These are phyloP conservation scores for Phialocephala subalpina DNA, from an alignment of 2,329 filamentous ascomycete species.

Conservation along the genomic window DNA sequence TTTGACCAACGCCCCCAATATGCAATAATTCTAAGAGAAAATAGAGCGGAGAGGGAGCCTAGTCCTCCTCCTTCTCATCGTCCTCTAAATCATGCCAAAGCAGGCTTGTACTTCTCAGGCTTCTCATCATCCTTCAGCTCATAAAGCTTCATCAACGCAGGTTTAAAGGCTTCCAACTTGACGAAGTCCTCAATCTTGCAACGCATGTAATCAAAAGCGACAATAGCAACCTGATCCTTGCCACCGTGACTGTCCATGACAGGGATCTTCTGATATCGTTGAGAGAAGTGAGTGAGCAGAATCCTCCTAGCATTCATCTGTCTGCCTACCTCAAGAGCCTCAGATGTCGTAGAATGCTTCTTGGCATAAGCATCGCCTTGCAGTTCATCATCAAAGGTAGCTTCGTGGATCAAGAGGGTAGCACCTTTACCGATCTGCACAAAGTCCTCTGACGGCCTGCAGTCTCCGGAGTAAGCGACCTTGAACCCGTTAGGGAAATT, in stretches of 20 bases:
- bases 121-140: constrained; percentile 45
- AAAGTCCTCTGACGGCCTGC: constrained; percentile 78
- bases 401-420: constrained; percentile 92
- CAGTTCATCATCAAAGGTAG: constrained; percentile 92
- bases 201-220: constrained; percentile 83
- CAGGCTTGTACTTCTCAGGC: too few relatives aligned
- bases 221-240: constrained; percentile 68
- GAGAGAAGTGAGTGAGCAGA: constrained; percentile 92
- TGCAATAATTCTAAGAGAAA: background rate
- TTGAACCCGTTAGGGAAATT: constrained; percentile 84
- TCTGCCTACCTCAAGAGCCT: constrained; percentile 81
- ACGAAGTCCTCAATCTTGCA: constrained; percentile 75
- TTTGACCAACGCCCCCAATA: background rate
- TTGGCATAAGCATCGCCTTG: constrained; percentile 81
- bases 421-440: constrained; percentile 74
- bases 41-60: background rate
- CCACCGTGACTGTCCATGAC: constrained; percentile 49
- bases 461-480: constrained; percentile 93
- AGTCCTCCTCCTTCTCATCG: constrained; percentile 32
- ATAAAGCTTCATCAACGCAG: constrained; percentile 65
- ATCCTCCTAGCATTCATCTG: constrained; percentile 83
- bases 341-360: constrained; percentile 87
- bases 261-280: constrained; percentile 73
- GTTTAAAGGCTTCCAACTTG: constrained; percentile 68
- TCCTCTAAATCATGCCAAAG: too few relatives aligned